Conservation (phyloP, 2,329 filamentous ascomycete genomes). For the Phyllosticta citrichinensis region DNA sequence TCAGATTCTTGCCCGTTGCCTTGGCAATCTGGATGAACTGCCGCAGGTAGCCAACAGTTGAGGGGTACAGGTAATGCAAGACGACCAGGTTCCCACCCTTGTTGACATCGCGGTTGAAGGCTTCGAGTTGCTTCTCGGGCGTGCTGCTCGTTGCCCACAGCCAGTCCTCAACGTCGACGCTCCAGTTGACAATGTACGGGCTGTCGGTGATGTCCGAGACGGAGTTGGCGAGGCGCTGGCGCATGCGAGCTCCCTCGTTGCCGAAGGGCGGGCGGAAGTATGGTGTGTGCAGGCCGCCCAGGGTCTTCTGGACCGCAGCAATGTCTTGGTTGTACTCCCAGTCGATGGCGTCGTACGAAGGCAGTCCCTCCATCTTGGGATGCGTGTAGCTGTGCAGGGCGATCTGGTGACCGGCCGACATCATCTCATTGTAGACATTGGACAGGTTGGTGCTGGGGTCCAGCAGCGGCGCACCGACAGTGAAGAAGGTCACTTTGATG, state of each 20-base stretch:
- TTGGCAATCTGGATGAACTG: slow-evolving; percentile 58
- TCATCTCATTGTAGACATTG: slow-evolving; percentile 54
- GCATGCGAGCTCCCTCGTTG: slow-evolving; percentile 56
- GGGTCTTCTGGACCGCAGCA: slow-evolving; percentile 32
- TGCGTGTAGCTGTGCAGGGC: slow-evolving; percentile 60
- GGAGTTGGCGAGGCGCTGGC: slow-evolving; percentile 48
- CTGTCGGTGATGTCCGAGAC: slow-evolving; percentile 31
- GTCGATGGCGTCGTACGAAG: slow-evolving; percentile 44
- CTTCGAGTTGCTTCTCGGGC: slow-evolving; percentile 56
- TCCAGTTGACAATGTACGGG: slow-evolving; percentile 56
- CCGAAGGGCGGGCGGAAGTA: slow-evolving; percentile 65
- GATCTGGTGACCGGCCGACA: slow-evolving; percentile 53
- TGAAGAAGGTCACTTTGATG: slow-evolving; percentile 63
- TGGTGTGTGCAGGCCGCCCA: slow-evolving; percentile 25
- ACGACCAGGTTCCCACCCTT: slow-evolving; percentile 57
- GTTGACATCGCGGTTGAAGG: slow-evolving; percentile 53
- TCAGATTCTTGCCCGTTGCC: slow-evolving; percentile 52
- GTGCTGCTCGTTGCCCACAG: slow-evolving; percentile 52
- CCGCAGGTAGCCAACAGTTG: slow-evolving; percentile 52
- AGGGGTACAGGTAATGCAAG: slow-evolving; percentile 58
- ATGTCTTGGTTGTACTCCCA: slow-evolving; percentile 53
- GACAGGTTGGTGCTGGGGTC: slow-evolving; percentile 52
- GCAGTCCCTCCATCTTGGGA: slow-evolving; percentile 53
- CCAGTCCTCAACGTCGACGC: slow-evolving; percentile 63
- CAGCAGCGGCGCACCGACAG: slow-evolving; percentile 52